A percentile compares a stretch with the other conserved stretches of the same genome.
Evolutionary conservation across 495 filamentous ascomycete genomes (phyloP).

Genomic region (Xylaria flabelliformis): DNA sequence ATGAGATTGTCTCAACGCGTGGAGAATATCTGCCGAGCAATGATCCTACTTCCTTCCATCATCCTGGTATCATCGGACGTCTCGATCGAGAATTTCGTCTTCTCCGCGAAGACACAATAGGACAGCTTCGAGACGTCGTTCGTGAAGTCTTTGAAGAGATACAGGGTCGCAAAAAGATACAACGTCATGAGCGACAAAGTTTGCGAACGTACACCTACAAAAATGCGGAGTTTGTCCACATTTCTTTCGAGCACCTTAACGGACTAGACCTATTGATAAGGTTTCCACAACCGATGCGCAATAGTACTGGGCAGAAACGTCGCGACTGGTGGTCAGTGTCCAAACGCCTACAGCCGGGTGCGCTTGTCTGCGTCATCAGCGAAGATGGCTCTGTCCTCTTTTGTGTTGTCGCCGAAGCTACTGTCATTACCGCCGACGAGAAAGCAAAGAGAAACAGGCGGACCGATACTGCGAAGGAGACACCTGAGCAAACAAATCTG

Average conservation of each 20-base stretch:
- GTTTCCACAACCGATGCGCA: slow-evolving; percentile 61
- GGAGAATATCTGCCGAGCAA: slow-evolving; percentile 66
- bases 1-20: slow-evolving; percentile 62
- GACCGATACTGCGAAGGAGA: background rate
- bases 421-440: slow-evolving; percentile 30
- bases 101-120: slow-evolving; percentile 69
- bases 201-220: slow-evolving; percentile 49
- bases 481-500: background rate
- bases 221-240: slow-evolving; percentile 41
- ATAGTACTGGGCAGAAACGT: slow-evolving; percentile 43
- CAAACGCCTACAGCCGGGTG: slow-evolving; percentile 62
- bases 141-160: slow-evolving; percentile 46
- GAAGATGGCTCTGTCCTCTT: slow-evolving; percentile 58
- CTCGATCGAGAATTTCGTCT: slow-evolving; percentile 76
- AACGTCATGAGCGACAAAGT: slow-evolving; percentile 30
- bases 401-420: slow-evolving; percentile 56
- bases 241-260: slow-evolving; percentile 53
- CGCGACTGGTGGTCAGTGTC: slow-evolving; percentile 67
- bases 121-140: slow-evolving; percentile 66
- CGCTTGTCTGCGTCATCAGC: slow-evolving; percentile 65
- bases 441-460: slow-evolving; percentile 4
- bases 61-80: slow-evolving; percentile 62
- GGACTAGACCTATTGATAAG: slow-evolving; percentile 62
- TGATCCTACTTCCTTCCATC: slow-evolving; percentile 59
- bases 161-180: slow-evolving; percentile 15